Base-by-base conservation (phyloP, 2,329 filamentous ascomycete genomes). In the Neoscytalidium dimidiatum region DNA sequence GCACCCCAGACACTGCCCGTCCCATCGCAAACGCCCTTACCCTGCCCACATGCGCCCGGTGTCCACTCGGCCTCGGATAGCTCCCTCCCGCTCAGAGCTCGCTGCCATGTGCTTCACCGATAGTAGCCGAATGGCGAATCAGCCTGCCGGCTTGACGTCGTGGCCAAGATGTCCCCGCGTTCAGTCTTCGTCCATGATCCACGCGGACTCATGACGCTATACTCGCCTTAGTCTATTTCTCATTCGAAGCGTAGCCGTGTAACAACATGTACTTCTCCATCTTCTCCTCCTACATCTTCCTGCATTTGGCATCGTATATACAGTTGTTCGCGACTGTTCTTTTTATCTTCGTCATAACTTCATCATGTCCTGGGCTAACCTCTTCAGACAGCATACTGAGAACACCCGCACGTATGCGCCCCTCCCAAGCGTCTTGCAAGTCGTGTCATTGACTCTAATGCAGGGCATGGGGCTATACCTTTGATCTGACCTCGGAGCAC, bases 401-500 rank as follows among this genome's bases (percentile, higher is more conserved):
- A 81, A 82, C 57, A 82, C 81, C 3, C 73, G 72, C 66, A 70
- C 71, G 80, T 82, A 74, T 44, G 77, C 72, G 11, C 29, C 41
- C 17, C 8, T 5, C 29, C 31, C 14, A 43, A 44, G 17, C 31
- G 3, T 61, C 17, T 23, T 35, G 21, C n/a, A 44, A 23, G 14
- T 9, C 14, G 28, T 28, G 35, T n/a, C 5, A 14, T 23, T 60
- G 13, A 58, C n/a, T 6, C 33, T 7, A 11, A 8, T 29, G 49
- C 43, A 83, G 81, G 28, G 77, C 75, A 68, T 92, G 88, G 87
- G 89, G 86, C 21, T 85, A 91, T 71, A 84, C 82, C 6, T 93
- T 94, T 73, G 84, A 88, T 69, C 89, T 90, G 83, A 91, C 90
- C 0, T 74, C 83, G 5, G 76, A 87, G 3, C 91, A 94, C 74